Percentiles rank a stretch among this genome's conserved stretches.
Evolutionary conservation across 192 early-diverging fungal species (phyloP).

Genomic region (Dissophora ornata): DNA sequence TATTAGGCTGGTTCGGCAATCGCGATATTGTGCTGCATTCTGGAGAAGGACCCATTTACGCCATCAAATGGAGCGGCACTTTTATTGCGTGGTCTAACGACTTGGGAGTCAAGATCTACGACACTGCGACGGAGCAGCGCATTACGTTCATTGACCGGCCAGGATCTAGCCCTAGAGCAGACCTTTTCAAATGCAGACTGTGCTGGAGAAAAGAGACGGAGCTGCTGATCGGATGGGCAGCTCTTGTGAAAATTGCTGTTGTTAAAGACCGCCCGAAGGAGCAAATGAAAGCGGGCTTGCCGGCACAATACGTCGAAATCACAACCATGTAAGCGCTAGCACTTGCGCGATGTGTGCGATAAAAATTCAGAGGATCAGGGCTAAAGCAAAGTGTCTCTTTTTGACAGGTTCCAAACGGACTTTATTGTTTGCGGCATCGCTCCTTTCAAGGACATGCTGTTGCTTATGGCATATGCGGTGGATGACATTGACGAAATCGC

Average conservation of each 20-base stretch:
- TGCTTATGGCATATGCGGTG: conserved; percentile 77
- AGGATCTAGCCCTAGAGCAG: conserved; percentile 76
- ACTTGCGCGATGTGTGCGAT: too few relatives aligned
- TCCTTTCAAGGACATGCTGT: conserved; percentile 74
- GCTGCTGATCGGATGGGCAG: conserved; percentile 95
- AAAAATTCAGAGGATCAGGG: too few relatives aligned
- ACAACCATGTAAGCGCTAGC: conserved; percentile 57
- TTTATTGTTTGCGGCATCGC: conserved; percentile 90
- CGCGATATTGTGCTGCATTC: conserved; percentile 83
- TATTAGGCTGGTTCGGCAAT: conserved; percentile 85
- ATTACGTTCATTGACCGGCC: conserved; percentile 90
- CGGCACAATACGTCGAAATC: conserved; percentile 67
- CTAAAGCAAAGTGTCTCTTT: too few relatives aligned
- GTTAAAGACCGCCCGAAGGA: conserved; percentile 69
- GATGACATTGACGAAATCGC: conserved; percentile 67
- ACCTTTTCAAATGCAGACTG: conserved; percentile 87
- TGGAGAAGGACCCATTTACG: conserved; percentile 90
- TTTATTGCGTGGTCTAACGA: conserved; percentile 98
- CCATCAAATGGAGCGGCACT: conserved; percentile 84
- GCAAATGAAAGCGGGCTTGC: conserved; percentile 45
- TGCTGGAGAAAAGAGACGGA: conserved; percentile 85
- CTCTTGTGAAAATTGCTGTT: conserved; percentile 86
- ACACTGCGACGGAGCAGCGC: conserved; percentile 71
- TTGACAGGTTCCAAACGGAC: conserved; percentile 80
- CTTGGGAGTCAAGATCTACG: conserved; percentile 88